phyloP scores from a whole-genome alignment of 106 monocot genomes.

The Chionographis japonica region DNA sequence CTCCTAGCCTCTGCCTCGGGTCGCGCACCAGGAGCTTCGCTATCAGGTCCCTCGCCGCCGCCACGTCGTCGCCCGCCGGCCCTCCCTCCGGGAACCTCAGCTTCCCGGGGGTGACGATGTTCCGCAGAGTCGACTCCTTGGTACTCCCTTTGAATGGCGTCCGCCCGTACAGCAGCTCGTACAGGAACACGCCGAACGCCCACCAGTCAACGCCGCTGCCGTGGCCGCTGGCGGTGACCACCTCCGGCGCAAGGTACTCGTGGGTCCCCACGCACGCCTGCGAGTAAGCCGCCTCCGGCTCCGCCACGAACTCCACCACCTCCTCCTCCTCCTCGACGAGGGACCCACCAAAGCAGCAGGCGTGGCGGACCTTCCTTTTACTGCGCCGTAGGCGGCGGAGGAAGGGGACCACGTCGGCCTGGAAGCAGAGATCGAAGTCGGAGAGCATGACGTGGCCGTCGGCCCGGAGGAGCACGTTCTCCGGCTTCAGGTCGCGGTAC shows the following conservation, averaged over 20 bases:
- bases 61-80: conserved; percentile 2
- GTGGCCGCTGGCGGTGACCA: conserved; percentile 48
- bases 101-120: conserved; percentile 39
- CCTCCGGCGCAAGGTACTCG: conserved; percentile 86
- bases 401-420: conserved; percentile 39
- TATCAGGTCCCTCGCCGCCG: conserved; percentile 56
- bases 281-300: conserved; percentile 54
- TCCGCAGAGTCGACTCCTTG: conserved; percentile 70
- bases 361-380: neutral
- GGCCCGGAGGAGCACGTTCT: conserved; percentile 76
- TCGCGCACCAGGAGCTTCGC: conserved; percentile 54
- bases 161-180: conserved; percentile 78
- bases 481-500: conserved; percentile 89
- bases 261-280: conserved; percentile 82
- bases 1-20: conserved; percentile 44
- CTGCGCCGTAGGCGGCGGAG: conserved; percentile 16
- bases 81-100: conserved; percentile 42
- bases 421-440: conserved; percentile 89
- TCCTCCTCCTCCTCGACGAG: neutral
- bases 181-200: conserved; percentile 87
- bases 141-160: conserved; percentile 76
- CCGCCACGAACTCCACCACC: conserved; percentile 65
- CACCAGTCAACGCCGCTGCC: conserved; percentile 90
- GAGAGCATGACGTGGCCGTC: conserved; percentile 92
- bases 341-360: neutral